Conservation (phyloP, 1,284 basidiomycete genomes). For the Puccinia polysora region DNA sequence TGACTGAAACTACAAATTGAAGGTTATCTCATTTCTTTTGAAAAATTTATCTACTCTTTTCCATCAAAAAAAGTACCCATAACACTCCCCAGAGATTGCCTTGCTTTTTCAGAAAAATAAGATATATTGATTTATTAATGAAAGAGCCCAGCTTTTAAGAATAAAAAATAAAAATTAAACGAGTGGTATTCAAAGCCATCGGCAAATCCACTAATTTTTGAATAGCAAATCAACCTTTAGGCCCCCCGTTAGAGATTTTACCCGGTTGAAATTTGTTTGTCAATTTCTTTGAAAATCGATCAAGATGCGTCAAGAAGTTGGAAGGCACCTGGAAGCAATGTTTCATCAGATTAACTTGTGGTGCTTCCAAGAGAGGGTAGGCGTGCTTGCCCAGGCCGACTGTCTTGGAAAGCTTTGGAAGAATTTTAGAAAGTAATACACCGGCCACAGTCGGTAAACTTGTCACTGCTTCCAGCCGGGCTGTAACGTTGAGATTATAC, state of each 20-base stretch:
- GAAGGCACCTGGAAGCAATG: constrained; percentile 37
- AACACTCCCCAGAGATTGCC: too few species aligned
- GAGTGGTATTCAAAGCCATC: not conserved
- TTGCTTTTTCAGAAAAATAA: too few species aligned
- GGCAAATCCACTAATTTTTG: not conserved
- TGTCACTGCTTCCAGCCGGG: constrained; percentile 17
- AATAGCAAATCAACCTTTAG: not conserved
- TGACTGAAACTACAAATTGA: too few species aligned
- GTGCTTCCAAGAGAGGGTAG: constrained; percentile 20
- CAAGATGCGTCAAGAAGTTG: not conserved
- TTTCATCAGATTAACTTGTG: constrained; percentile 3
- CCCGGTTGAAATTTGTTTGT: not conserved
- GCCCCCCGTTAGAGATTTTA: not conserved
- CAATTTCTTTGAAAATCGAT: not conserved
- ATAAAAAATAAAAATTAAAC: not conserved
- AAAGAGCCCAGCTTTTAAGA: not conserved
- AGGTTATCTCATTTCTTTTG: too few species aligned
- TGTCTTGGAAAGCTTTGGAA: not conserved
- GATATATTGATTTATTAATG: too few species aligned
- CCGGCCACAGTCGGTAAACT: not conserved
- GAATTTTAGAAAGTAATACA: not conserved
- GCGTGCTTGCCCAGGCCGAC: not conserved
- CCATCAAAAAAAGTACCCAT: too few species aligned
- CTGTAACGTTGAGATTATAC: constrained; percentile 11
- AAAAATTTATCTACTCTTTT: too few species aligned